Percentiles rank a stretch among this genome's conserved stretches.
These are phyloP conservation scores for Saturnispora sanitii DNA, from an alignment of 805 yeast species.

Conservation along the genomic window DNA sequence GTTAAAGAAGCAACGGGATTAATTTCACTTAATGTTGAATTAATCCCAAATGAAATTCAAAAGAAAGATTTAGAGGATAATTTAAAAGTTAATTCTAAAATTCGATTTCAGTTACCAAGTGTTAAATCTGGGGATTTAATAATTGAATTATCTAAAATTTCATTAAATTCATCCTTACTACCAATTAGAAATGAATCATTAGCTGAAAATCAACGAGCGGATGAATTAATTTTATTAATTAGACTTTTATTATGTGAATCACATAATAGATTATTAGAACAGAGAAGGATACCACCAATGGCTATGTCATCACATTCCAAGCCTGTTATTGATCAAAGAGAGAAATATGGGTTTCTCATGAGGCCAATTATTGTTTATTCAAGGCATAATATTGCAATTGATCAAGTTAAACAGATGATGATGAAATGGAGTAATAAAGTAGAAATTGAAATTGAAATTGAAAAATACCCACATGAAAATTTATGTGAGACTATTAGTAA, in stretches of 20 bases:
- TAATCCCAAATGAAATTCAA: constrained; percentile 31
- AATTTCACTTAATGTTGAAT: constrained; percentile 57
- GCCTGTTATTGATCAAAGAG: constrained; percentile 6
- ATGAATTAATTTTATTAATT: constrained; percentile 41
- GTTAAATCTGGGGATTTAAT: neutral
- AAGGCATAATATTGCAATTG: constrained; percentile 39
- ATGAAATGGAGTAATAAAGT: constrained; percentile 15
- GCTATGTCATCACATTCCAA: constrained; percentile 27
- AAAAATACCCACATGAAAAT: neutral
- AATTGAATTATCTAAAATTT: constrained; percentile 16
- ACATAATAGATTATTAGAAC: constrained; percentile 37
- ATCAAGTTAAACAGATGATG: constrained; percentile 24
- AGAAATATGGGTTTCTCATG: constrained; percentile 30
- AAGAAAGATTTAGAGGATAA: constrained; percentile 18
- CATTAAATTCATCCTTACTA: too few relatives aligned
- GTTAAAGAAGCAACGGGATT: constrained; percentile 65
- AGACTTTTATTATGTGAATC: constrained; percentile 54
- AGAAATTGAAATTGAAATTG: constrained; percentile 12
- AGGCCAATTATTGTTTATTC: constrained; percentile 52
- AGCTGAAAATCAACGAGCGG: constrained; percentile 36
- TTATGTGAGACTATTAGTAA: constrained; percentile 19
- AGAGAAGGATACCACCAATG: constrained; percentile 38
- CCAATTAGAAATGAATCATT: neutral
- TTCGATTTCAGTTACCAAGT: constrained; percentile 27
- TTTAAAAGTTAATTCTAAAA: constrained; percentile 18